Evolutionary conservation across 441 rosid species (phyloP).

Genomic region (Geranium incanum): DNA sequence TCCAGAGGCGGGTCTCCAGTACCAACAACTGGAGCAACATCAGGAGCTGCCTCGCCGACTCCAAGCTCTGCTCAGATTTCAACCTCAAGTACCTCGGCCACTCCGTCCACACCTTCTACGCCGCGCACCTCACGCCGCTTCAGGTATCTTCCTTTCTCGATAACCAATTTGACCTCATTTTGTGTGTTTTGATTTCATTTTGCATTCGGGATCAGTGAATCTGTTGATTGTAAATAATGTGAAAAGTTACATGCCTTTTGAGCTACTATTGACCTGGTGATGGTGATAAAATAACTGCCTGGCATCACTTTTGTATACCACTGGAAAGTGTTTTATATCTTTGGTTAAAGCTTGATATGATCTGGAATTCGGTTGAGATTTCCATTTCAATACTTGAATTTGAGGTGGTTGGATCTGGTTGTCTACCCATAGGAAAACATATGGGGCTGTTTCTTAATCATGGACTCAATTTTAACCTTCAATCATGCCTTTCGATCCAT

Average conservation of each 20-base stretch:
- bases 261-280: neutral
- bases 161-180: no score
- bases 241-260: neutral
- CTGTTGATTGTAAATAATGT: neutral
- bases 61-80: conserved; percentile 49
- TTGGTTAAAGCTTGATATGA: neutral
- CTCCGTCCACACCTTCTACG: conserved; percentile 28
- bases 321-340: neutral
- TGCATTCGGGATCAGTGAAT: neutral
- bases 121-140: conserved; percentile 40
- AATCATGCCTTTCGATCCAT: no score
- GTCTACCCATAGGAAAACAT: neutral
- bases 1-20: conserved; percentile 56
- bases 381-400: neutral
- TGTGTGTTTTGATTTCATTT: no score
- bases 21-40: conserved; percentile 67
- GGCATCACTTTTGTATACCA: no score
- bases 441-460: neutral
- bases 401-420: neutral
- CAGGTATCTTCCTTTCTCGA: conserved; percentile 37
- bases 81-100: conserved; percentile 22
- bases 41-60: conserved; percentile 63
- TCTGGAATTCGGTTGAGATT: neutral
- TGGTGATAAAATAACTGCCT: no score
- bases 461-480: neutral